Conservation (phyloP, 345 rosid genomes). For the Rhodamnia argentea region DNA sequence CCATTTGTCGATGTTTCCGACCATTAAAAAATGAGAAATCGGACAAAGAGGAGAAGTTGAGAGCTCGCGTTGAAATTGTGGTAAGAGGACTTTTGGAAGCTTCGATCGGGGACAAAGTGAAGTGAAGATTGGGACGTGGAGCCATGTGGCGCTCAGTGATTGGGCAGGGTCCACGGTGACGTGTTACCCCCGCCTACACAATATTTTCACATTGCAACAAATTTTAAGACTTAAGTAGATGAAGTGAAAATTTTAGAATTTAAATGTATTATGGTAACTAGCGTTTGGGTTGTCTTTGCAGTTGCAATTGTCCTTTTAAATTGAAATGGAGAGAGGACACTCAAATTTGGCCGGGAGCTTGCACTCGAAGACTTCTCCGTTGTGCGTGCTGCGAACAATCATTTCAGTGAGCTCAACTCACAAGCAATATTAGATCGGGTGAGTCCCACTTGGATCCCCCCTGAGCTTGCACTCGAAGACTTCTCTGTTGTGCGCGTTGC, state of each 20-base stretch:
- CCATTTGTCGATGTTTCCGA: background rate
- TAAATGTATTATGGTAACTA: background rate
- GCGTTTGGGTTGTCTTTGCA: background rate
- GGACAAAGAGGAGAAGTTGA: background rate
- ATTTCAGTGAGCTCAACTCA: background rate
- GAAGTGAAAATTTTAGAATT: background rate
- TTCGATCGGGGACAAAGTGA: background rate
- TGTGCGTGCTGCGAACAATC: background rate
- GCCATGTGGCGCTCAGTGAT: too few species aligned
- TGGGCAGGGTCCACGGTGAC: too few species aligned
- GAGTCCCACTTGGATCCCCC: too few species aligned
- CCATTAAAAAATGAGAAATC: background rate
- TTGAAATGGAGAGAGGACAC: background rate
- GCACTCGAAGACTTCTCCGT: background rate
- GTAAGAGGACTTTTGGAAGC: background rate
- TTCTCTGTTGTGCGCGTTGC: too few species aligned
- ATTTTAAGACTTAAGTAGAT: background rate
- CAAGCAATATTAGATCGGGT: too few species aligned
- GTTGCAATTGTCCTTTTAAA: background rate
- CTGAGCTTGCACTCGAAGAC: too few species aligned
- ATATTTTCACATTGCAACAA: background rate
- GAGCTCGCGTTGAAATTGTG: background rate
- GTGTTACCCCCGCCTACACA: too few species aligned
- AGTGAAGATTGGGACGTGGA: background rate
- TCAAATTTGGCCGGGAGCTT: background rate